Evolutionary conservation across 2,329 filamentous ascomycete genomes (phyloP).

Genomic region (Paecilomyces variotii): DNA sequence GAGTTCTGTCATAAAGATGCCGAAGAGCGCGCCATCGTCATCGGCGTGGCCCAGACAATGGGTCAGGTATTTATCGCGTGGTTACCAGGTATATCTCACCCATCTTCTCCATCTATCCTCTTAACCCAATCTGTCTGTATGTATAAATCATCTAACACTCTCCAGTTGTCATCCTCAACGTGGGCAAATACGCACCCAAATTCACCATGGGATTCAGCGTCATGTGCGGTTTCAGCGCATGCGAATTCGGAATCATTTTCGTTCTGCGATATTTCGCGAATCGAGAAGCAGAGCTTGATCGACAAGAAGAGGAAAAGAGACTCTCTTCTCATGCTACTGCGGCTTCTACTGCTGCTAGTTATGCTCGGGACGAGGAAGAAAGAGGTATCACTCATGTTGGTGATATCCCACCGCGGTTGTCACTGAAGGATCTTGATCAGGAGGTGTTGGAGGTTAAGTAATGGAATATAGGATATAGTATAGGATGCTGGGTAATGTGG

Average conservation of each 20-base stretch:
- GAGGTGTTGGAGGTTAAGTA: neutral
- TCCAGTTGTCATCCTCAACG: constrained; percentile 10
- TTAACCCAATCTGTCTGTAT: no score
- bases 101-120: neutral
- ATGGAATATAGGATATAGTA: neutral
- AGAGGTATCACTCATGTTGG: neutral
- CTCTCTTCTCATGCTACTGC: neutral
- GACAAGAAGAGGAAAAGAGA: constrained; percentile 1
- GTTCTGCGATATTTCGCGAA: constrained; percentile 9
- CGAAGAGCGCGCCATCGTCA: constrained; percentile 15
- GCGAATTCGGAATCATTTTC: constrained; percentile 11
- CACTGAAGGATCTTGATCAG: neutral
- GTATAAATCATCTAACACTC: neutral
- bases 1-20: constrained; percentile 15
- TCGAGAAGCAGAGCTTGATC: constrained; percentile 2
- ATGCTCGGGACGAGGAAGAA: neutral
- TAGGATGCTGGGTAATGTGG: neutral
- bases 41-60: constrained; percentile 11
- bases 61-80: constrained; percentile 14
- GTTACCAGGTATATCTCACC: constrained; percentile 7
- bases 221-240: constrained; percentile 9
- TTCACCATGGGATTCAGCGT: constrained; percentile 11
- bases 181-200: constrained; percentile 12
- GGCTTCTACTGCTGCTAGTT: neutral
- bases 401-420: neutral